Conservation (phyloP, 768 basidiomycete species). For the Chalciporus pseudorubinellus region DNA sequence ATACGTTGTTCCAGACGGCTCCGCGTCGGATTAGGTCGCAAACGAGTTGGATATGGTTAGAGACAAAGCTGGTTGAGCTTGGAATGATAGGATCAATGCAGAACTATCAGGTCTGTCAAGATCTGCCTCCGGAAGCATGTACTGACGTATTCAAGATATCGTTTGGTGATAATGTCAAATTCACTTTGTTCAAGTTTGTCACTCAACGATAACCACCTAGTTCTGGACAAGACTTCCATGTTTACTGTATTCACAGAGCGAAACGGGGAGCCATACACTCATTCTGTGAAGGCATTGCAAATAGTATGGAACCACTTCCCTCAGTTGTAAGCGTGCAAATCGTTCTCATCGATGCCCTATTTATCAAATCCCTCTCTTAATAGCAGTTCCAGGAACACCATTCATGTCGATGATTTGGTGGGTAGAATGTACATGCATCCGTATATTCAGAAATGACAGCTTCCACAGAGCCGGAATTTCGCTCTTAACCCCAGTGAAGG, state of each 20-base stretch:
- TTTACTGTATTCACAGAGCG: constrained; percentile 80
- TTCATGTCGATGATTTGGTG: constrained; percentile 86
- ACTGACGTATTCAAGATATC: constrained; percentile 44
- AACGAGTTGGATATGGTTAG: constrained; percentile 88
- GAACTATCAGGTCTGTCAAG: constrained; percentile 59
- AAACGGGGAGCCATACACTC: constrained; percentile 72
- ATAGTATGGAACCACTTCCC: constrained; percentile 89
- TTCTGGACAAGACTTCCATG: constrained; percentile 86
- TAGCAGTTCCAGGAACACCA: constrained; percentile 69
- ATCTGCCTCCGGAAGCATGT: neutral
- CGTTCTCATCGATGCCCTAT: neutral
- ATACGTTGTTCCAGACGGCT: neutral
- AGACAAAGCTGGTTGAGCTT: constrained; percentile 82
- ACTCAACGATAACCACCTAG: constrained; percentile 33
- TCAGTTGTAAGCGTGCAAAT: constrained; percentile 53
- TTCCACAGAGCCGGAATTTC: constrained; percentile 70
- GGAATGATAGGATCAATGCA: constrained; percentile 73
- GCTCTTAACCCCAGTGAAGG: constrained; percentile 84
- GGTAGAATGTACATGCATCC: constrained; percentile 15
- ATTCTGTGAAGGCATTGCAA: constrained; percentile 78
- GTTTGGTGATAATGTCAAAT: constrained; percentile 46
- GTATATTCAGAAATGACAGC: neutral
- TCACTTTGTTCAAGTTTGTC: neutral
- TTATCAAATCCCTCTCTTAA: neutral
- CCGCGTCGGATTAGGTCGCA: constrained; percentile 55